Evolutionary conservation across 257 asterid species (phyloP), one percentile per base, ranked within the genome.

Genomic region (Ballota nigra): DNA sequence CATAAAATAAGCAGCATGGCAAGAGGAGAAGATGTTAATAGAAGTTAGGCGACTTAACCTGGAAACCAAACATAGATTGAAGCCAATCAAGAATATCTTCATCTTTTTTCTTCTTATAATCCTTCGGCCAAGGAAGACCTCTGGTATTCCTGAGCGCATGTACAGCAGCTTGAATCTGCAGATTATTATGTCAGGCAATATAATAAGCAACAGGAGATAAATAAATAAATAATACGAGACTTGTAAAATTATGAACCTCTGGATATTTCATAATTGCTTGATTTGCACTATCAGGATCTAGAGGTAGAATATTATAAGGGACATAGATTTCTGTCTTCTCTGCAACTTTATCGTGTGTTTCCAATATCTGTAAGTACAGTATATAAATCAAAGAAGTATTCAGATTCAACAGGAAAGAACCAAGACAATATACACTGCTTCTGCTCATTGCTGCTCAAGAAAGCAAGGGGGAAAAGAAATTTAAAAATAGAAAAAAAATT

Each of bases 61-160:
- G 98, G 83, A 95, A 95, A 61, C 99, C 99, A 81, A 95, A 95
- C 98, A 95, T 92, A 38, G 97, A 83, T 82, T 95, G 99, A 82
- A 95, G 99, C 99, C 99, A 95, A 78, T 95, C 99, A n/a, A 95
- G 98, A 79, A 92, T 79, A 77, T 92, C 98, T 84, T 95, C 99
- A 70, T 92, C 99, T 70, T 88, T 95, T 85, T 93, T 93, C 90
- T 95, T 95, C 86, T 92, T 92, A 86, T 89, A 86, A 77, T 95
- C 99, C 83, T 89, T 87, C 8, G 99, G 98, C 98, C 98, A 95
- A 64, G 99, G 98, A 71, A 95, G 97, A 74, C 98, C 99, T 73
- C 97, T 82, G 33, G 97, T 87, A 83, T 85, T 89, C 68, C 97
- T 76, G n/a, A 95, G 91, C 62, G 99, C 98, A 31, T 81, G 84